A percentile compares a stretch with the other conserved stretches of the same genome.
Conservation (phyloP, 2,329 filamentous ascomycete genomes). For the Nemania diffusa region DNA sequence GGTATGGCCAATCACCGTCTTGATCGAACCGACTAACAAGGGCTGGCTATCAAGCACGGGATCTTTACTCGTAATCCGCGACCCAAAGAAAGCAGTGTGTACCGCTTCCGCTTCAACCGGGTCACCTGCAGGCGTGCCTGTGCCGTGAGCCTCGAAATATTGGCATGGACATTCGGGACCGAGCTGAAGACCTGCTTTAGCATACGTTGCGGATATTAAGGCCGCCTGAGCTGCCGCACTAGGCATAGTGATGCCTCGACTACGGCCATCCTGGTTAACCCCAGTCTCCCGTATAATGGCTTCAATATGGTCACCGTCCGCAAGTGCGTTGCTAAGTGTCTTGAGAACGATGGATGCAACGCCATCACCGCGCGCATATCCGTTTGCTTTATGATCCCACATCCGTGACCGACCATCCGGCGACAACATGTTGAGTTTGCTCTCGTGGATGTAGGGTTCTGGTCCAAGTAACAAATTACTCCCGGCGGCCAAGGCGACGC, state of each 20-base stretch:
- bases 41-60: background rate
- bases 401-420: slow-evolving; percentile 6
- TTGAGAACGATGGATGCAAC: slow-evolving; percentile 47
- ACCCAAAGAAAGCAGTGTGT: slow-evolving; percentile 10
- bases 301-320: slow-evolving; percentile 47
- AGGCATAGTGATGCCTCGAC: no score
- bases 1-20: slow-evolving; percentile 44
- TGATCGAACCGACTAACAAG: slow-evolving; percentile 41
- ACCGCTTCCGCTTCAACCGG: slow-evolving; percentile 40
- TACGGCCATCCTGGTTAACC: slow-evolving; percentile 32
- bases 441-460: slow-evolving; percentile 22
- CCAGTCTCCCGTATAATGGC: slow-evolving; percentile 37
- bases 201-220: background rate
- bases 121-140: slow-evolving; percentile 43
- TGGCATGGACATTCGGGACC: background rate
- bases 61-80: background rate
- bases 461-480: slow-evolving; percentile 30
- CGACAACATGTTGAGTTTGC: slow-evolving; percentile 35
- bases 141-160: slow-evolving; percentile 47
- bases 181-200: background rate
- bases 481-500: slow-evolving; percentile 32
- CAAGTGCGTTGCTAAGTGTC: slow-evolving; percentile 42
- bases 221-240: no score
- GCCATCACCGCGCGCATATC: slow-evolving; percentile 50
- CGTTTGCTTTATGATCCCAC: slow-evolving; percentile 18